Conservation (phyloP, 2,329 filamentous ascomycete genomes). For the Colletotrichum gigasporum region DNA sequence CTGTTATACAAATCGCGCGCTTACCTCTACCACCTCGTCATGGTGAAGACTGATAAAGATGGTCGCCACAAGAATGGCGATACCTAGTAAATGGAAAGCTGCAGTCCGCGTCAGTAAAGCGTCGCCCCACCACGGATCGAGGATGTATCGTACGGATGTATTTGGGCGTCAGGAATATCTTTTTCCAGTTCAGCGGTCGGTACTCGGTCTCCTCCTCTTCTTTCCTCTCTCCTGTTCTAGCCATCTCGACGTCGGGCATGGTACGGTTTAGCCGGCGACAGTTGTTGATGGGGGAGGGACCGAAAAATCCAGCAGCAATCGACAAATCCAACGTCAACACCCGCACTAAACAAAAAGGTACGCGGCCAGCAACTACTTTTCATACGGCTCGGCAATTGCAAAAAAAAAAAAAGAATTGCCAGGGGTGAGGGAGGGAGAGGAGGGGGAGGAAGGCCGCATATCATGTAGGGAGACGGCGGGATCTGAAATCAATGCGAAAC, state of each 20-base stretch:
- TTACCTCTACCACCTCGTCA: conserved; percentile 46
- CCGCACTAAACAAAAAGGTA: no score
- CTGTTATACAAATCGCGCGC: not conserved
- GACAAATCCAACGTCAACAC: not conserved
- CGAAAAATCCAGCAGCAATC: not conserved
- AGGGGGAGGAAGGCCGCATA: not conserved
- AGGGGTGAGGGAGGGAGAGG: not conserved
- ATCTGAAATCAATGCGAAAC: conserved; percentile 33
- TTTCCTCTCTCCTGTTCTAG: conserved; percentile 14
- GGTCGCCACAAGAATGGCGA: conserved; percentile 41
- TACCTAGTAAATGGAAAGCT: conserved; percentile 39
- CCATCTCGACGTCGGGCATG: conserved; percentile 29
- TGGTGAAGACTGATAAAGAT: conserved; percentile 47
- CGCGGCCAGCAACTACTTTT: no score
- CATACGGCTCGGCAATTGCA: no score
- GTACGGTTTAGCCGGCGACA: not conserved
- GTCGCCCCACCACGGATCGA: not conserved
- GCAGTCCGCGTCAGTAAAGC: not conserved
- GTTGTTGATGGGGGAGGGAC: not conserved
- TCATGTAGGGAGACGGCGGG: conserved; percentile 18
- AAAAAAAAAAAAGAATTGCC: not conserved
- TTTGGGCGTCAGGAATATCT: conserved; percentile 42
- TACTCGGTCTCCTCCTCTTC: conserved; percentile 42
- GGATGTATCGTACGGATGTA: conserved; percentile 37
- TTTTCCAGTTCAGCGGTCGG: conserved; percentile 45